Conservation (phyloP, 2,329 filamentous ascomycete genomes). For the Pseudocercospora ulei region DNA sequence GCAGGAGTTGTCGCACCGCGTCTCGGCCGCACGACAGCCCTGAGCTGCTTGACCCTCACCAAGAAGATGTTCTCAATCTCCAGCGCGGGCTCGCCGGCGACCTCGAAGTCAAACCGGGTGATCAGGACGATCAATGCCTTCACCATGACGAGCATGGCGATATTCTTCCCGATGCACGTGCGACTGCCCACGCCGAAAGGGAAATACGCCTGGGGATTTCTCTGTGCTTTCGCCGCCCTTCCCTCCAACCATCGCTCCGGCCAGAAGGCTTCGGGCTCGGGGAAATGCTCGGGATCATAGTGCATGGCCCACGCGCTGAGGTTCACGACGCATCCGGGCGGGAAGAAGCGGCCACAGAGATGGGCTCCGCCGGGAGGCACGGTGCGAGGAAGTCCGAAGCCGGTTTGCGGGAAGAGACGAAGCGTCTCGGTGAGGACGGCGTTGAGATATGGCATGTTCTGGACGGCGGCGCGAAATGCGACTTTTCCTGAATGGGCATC, state of each 20-base stretch:
- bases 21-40: background rate
- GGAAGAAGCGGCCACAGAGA: slow-evolving; percentile 34
- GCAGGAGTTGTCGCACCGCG: no score
- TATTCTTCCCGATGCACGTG: slow-evolving; percentile 15
- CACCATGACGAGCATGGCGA: slow-evolving; percentile 12
- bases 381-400: slow-evolving; percentile 13
- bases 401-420: slow-evolving; percentile 21
- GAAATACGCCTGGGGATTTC: slow-evolving; percentile 13
- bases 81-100: no score
- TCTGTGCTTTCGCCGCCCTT: background rate
- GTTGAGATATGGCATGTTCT: slow-evolving; percentile 11
- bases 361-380: slow-evolving; percentile 14
- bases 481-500: background rate
- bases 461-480: slow-evolving; percentile 6
- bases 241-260: slow-evolving; percentile 40
- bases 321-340: slow-evolving; percentile 39
- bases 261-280: slow-evolving; percentile 33
- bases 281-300: slow-evolving; percentile 34
- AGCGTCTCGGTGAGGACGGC: slow-evolving; percentile 21
- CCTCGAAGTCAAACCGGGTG: slow-evolving; percentile 12
- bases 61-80: slow-evolving; percentile 1
- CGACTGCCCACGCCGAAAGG: slow-evolving; percentile 13
- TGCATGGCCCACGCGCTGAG: slow-evolving; percentile 40
- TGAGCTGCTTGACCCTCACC: slow-evolving; percentile 1
- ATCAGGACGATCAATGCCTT: slow-evolving; percentile 11